phyloP scores from a whole-genome alignment of 176 grass and related monocot genomes.

The Calamus simplicifolius region DNA sequence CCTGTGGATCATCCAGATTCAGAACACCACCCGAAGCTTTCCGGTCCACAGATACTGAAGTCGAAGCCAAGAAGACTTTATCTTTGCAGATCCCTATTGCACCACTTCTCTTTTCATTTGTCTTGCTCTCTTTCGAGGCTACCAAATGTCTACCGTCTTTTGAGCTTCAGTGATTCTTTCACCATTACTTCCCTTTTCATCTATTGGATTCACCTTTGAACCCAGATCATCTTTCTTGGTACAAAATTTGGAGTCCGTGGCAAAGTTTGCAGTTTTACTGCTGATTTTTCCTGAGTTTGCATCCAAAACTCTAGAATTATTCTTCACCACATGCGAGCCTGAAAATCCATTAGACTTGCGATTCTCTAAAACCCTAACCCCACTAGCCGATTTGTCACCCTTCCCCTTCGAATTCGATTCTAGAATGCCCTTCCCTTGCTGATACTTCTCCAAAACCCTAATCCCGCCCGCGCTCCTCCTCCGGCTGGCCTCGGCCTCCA shows the following conservation, averaged over 20 bases:
- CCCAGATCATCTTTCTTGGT: constrained; percentile 25
- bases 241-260: background rate
- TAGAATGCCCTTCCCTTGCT: background rate
- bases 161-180: background rate
- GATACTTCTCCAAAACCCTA: constrained; percentile 35
- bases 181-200: background rate
- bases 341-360: constrained; percentile 19
- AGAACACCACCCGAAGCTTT: background rate
- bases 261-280: background rate
- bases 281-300: constrained; percentile 1
- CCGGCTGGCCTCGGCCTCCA: constrained; percentile 24
- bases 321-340: constrained; percentile 18
- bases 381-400: constrained; percentile 30
- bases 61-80: background rate
- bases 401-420: background rate
- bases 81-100: too few relatives aligned
- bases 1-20: background rate
- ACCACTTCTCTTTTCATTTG: too few relatives aligned
- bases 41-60: background rate
- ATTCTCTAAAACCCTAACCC: constrained; percentile 10
- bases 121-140: too few relatives aligned
- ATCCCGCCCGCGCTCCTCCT: constrained; percentile 44
- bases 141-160: too few relatives aligned
- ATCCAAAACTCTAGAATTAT: background rate
- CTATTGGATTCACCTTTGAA: constrained; percentile 6